Conservation (phyloP, 345 rosid species). For the Arabis hirsuta region DNA sequence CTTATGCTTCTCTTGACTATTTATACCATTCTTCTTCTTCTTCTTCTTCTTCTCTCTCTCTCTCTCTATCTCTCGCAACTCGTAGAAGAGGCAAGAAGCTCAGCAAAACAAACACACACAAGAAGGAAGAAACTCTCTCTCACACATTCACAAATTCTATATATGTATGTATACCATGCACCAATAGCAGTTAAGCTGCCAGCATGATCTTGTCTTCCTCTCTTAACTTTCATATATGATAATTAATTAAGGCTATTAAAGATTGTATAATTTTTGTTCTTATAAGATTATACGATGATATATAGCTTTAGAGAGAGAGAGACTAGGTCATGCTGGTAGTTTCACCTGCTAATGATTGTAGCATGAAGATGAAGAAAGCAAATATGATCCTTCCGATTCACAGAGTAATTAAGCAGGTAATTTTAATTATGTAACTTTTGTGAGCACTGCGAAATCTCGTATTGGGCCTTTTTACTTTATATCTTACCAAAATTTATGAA, state of each 20-base stretch:
- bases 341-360: constrained; percentile 45
- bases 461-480: neutral
- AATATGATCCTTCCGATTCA: neutral
- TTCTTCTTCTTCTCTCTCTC: constrained; percentile 6
- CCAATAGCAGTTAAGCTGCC: constrained; percentile 49
- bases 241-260: neutral
- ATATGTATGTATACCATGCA: constrained; percentile 30
- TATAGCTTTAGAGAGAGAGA: constrained; percentile 32
- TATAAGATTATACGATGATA: constrained; percentile 4
- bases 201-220: constrained; percentile 49
- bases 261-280: constrained; percentile 12
- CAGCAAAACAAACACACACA: constrained; percentile 1
- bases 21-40: constrained; percentile 19
- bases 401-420: constrained; percentile 5
- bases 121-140: constrained; percentile 25
- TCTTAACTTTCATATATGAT: constrained; percentile 6
- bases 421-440: neutral
- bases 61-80: neutral
- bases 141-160: neutral
- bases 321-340: constrained; percentile 47
- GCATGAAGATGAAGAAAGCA: constrained; percentile 27
- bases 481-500: too few species aligned
- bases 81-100: constrained; percentile 5
- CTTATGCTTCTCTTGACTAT: constrained; percentile 19
- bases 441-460: neutral